These are phyloP conservation scores for Penicillium sp. DNA, from an alignment of 2,329 filamentous ascomycete genomes.

Conservation along the genomic window DNA sequence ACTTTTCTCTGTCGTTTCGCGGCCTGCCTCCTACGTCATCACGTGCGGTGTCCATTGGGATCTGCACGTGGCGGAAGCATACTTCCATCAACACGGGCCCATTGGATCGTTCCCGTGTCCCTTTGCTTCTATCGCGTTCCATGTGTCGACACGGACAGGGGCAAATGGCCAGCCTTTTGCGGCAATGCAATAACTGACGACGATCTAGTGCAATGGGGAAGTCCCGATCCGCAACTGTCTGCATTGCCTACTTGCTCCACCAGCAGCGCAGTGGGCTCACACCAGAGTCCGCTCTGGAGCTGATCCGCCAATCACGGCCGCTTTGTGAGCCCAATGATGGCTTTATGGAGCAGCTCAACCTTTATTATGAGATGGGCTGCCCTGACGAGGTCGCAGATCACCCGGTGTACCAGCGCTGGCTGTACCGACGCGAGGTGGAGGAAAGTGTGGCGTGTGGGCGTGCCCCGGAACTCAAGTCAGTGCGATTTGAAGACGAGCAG, in stretches of 20 bases:
- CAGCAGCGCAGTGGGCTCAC: constrained; percentile 55
- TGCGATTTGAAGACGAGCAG: constrained; percentile 68
- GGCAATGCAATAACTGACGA: constrained; percentile 8
- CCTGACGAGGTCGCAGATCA: constrained; percentile 67
- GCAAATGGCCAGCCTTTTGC: not conserved
- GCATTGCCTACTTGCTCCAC: constrained; percentile 79
- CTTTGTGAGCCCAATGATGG: constrained; percentile 86
- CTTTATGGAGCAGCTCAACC: constrained; percentile 82
- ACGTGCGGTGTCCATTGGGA: constrained; percentile 9
- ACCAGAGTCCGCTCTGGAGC: constrained; percentile 64
- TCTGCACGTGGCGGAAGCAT: constrained; percentile 12
- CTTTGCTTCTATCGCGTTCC: not conserved
- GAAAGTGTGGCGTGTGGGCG: constrained; percentile 69
- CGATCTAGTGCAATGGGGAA: constrained; percentile 85
- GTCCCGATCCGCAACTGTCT: constrained; percentile 81
- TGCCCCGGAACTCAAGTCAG: constrained; percentile 70
- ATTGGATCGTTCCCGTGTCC: constrained; percentile 4
- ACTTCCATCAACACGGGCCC: constrained; percentile 1
- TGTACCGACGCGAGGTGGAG: constrained; percentile 65
- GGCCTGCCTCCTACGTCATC: constrained; percentile 17
- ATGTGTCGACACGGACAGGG: not conserved
- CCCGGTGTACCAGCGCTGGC: constrained; percentile 76
- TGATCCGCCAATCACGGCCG: constrained; percentile 67
- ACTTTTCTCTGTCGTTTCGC: not conserved
- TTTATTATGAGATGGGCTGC: constrained; percentile 86